A percentile compares a stretch with the other conserved stretches of the same genome.
These are phyloP conservation scores for Volvox africanus DNA, from an alignment of 139 green algal species.

Conservation along the genomic window DNA sequence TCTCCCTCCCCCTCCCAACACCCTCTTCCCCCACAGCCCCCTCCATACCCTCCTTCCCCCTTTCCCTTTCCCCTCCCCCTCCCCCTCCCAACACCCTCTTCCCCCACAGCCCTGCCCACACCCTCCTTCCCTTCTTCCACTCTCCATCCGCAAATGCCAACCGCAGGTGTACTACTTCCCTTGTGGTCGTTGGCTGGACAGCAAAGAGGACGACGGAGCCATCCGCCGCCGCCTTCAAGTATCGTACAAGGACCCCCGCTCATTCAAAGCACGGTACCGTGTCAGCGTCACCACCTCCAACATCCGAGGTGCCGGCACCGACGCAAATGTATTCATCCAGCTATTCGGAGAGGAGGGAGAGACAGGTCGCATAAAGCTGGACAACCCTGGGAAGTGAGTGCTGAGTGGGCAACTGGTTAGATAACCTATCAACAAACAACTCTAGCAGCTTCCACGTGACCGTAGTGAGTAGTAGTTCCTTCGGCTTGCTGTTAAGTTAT, in stretches of 20 bases:
- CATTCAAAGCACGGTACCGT: conserved; percentile 59
- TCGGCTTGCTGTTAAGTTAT: no score
- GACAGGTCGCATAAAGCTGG: conserved; percentile 55
- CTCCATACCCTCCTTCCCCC: background rate
- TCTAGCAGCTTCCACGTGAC: no score
- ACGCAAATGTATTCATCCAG: conserved; percentile 76
- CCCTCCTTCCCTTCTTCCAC: background rate
- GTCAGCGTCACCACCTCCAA: conserved; percentile 61
- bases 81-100: background rate
- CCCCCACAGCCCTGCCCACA: background rate
- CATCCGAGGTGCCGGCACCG: conserved; percentile 66
- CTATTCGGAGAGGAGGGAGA: conserved; percentile 64
- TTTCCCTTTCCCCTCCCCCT: background rate
- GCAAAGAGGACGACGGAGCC: conserved; percentile 55
- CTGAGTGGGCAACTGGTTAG: no score
- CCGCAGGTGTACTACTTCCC: conserved; percentile 69
- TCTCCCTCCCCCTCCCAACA: background rate
- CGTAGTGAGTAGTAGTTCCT: no score
- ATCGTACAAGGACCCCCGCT: conserved; percentile 49
- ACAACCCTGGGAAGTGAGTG: conserved; percentile 53
- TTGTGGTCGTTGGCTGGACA: conserved; percentile 69
- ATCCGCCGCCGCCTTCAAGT: conserved; percentile 46
- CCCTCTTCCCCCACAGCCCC: background rate
- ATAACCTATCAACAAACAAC: no score
- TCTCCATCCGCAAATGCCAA: no score